Base-by-base conservation (phyloP, 352 stramenopile species). In the Globisporangium barbulae region DNA sequence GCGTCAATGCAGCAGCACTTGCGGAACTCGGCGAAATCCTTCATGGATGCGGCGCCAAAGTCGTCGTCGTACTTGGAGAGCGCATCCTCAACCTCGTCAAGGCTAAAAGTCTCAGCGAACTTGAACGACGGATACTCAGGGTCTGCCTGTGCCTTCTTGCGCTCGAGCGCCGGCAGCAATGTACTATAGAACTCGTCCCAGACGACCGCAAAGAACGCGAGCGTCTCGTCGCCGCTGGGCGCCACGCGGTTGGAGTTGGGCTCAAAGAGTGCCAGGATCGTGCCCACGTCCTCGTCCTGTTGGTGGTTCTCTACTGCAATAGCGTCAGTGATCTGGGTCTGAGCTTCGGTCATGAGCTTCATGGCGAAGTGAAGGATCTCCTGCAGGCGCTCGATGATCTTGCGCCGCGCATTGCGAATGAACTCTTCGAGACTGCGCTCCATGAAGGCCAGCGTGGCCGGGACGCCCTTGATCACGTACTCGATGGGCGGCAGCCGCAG, bases 41-140 rank as follows among this genome's bases (percentile, higher is more conserved):
- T 57, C 28, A 79, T 64, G 2, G 64, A 72, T 30, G 77, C 82
- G 0, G 42, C 21, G 0, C 78, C 71, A 42, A 89, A 89, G 42
- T 84, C 73, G 59, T 91, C 82, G 35, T 85, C 68, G 41, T 83
- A 89, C 49, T 88, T 72, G 19, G 72, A 15, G 0, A 91, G 55
- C 3, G 82, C 76, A 28, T 91, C 79, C 15, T 88, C 75, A 3
- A 91, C 57, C 13, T 88, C 78, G 28, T 85, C 66, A 1, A 58
- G 41, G 12, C 62, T 59, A 58, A 86, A 88, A 21, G 31, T 28
- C 2, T 65, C 60, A 21, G 41, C 17, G 25, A 75, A 63, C 21
- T 59, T 35, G 52, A 78, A 73, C 19, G 53, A 52, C 25, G 44
- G 31, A 10, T 42, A 48, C 44, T 71, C 47, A 9, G 8, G 33